These are phyloP conservation scores for Pseudozyma flocculosa DNA, from an alignment of 1,284 basidiomycete genomes.

Conservation along the genomic window DNA sequence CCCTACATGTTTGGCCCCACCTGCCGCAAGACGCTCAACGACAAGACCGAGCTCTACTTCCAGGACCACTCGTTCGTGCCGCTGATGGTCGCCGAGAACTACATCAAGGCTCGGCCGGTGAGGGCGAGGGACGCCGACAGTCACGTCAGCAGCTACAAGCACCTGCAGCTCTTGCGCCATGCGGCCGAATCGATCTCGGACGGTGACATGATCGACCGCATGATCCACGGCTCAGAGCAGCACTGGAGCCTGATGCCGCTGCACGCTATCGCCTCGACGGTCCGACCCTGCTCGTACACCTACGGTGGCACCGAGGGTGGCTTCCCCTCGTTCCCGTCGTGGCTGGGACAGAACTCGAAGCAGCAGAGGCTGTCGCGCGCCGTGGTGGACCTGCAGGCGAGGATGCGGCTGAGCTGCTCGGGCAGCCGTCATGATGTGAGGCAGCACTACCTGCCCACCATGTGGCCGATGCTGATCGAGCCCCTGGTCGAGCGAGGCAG, in stretches of 20 bases:
- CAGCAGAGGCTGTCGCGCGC: constrained; percentile 77
- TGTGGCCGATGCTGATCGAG: constrained; percentile 75
- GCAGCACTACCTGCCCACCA: constrained; percentile 81
- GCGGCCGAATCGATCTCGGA: constrained; percentile 91
- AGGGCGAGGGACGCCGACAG: constrained; percentile 53
- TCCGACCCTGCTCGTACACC: constrained; percentile 62
- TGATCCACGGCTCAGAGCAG: constrained; percentile 84
- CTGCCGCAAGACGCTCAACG: constrained; percentile 75
- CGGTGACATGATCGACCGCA: constrained; percentile 86
- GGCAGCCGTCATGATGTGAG: constrained; percentile 85
- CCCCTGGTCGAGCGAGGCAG: constrained; percentile 69
- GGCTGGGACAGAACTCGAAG: constrained; percentile 94
- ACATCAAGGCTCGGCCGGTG: constrained; percentile 61
- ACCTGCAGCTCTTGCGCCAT: constrained; percentile 71
- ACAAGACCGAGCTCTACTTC: constrained; percentile 96
- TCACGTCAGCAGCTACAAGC: constrained; percentile 64
- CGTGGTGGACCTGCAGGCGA: constrained; percentile 85
- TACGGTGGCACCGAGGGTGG: constrained; percentile 41
- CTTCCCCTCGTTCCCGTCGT: constrained; percentile 44
- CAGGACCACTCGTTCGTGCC: constrained; percentile 92
- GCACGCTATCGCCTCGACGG: constrained; percentile 85
- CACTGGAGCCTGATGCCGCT: constrained; percentile 94
- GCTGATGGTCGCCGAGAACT: constrained; percentile 79
- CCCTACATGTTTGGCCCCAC: constrained; percentile 85
- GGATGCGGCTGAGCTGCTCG: constrained; percentile 89